Evolutionary conservation across 495 filamentous ascomycete genomes (phyloP), one percentile per base, ranked within the genome.

Genomic region (Echria macrotheca): DNA sequence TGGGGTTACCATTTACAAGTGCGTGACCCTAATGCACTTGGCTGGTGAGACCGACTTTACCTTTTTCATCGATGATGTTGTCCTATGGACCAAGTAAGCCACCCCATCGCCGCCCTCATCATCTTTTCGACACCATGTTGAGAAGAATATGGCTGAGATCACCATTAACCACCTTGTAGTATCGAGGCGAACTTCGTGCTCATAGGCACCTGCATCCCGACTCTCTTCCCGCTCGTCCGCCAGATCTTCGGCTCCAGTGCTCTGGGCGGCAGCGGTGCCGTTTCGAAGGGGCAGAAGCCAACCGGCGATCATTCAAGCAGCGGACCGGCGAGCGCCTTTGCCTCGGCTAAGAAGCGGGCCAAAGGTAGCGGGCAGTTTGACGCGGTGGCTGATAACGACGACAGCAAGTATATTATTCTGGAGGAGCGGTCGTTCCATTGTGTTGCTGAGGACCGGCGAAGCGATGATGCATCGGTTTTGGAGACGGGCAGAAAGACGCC

Each of bases 61-160:
- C 4, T 58, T 35, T 19, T 23, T 43, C 7, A 39, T 52, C n/a
- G 51, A 47, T 19, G 43, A 54, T 17, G 41, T 58, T 5, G 38
- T 54, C 1, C 29, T 58, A 6, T 58, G 55, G 55, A 58, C 55
- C 4, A 58, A 54, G 53, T 56, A 23, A 47, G 53, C 19, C 7
- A 5, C 12, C 22, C 10, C 18, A 3, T 4, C 37, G 1, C 14
- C 4, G 14, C 29, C 1, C 29, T 22, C 11, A 26, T 8, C 22
- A n/a, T 31, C 12, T 2, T n/a, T 15, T 10, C 19, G 35, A 23
- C 23, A 36, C 25, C n/a, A n/a, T n/a, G n/a, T n/a, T n/a, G n/a
- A n/a, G n/a, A n/a, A n/a, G n/a, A n/a, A n/a, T n/a, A n/a, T n/a
- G n/a, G n/a, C n/a, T n/a, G n/a, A n/a, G n/a, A n/a, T n/a, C n/a